A percentile compares a stretch with the other conserved stretches of the same genome.
These are phyloP conservation scores for rapeseed (Brassica napus) DNA, from an alignment of 345 rosid genomes.

Conservation along the genomic window Da-Ae NC_063450.1:53709501-53710000, in stretches of 20 bases:
- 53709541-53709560: neutral
- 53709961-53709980: conserved; percentile 31
- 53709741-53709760: neutral
- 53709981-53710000: neutral
- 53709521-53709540: conserved; percentile 1
- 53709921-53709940: conserved; percentile 3
- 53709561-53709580: conserved; percentile 55
- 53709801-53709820: conserved; percentile 79
- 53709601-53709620: conserved; percentile 63
- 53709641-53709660: conserved; percentile 81
- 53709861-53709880: neutral
- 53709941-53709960: conserved; percentile 28
- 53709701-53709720: conserved; percentile 65
- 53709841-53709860: neutral
- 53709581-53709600: conserved; percentile 70
- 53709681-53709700: conserved; percentile 67
- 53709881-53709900: neutral
- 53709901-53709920: neutral
- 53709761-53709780: neutral
- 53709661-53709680: conserved; percentile 74
- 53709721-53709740: conserved; percentile 9
- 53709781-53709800: conserved; percentile 69
- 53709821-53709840: conserved; percentile 60
- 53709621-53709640: conserved; percentile 73
- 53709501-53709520: too few species aligned